Base-by-base conservation (phyloP, 345 rosid genomes). In the Psidium friedrichsthalianum region DNA sequence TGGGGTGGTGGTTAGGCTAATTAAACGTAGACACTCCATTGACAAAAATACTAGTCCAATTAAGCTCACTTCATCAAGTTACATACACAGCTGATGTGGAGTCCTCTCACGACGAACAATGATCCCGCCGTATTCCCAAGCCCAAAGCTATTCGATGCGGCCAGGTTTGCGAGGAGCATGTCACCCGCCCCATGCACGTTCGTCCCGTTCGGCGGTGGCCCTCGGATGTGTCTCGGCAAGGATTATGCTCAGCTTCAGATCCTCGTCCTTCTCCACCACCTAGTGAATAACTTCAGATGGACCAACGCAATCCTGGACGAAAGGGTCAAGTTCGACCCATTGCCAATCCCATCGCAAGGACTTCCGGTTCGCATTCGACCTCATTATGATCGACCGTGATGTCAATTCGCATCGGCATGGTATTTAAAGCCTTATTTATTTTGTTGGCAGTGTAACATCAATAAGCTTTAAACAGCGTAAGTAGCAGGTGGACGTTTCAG, bases 161-260 rank as follows among this genome's bases (percentile, higher is more conserved):
- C 88, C 40, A 89, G 91, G 53, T 87, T 85, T 15, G 21, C 24
- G 1, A 83, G 80, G 9, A 69, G 82, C 64, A 13, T 49, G 0
- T 85, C 88, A 18, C 85, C 88, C 0, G 64, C 87, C 12, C 88
- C 85, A 1, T 57, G 51, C 12, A 83, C 86, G 1, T 87, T 80
- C 36, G 84, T 87, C 27, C 90, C 90, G 1, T 87, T 89, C 11
- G 90, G 90, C 49, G 90, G 87, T 0, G 86, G 88, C 29, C 86
- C 86, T 11, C 85, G 88, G 85, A 87, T 87, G 61, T 89, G 91
- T 80, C 44, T 85, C 13, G 91, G 91, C 11, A 53, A 76, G 53
- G 89, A 86, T 13, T 86, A 54, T 7, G 86, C 86, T 13, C 82
- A 82, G 15, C 25, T 84, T 9, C 78, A 82, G 82, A 87, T 89